Evolutionary conservation across 2,329 filamentous ascomycete genomes (phyloP).

Genomic region (Nemania serpens): DNA sequence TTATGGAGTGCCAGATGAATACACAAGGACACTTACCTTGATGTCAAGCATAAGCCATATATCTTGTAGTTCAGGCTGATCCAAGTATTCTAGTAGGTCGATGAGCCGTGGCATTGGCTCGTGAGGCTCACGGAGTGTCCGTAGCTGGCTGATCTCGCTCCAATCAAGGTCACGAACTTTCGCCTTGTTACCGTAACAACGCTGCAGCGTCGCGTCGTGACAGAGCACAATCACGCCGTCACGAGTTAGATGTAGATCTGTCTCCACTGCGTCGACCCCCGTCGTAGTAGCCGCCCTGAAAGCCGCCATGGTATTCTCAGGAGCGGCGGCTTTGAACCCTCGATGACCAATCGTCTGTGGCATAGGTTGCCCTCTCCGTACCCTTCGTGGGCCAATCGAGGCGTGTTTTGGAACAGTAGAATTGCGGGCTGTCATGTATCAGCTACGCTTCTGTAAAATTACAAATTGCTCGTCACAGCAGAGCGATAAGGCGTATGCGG

Average conservation of each 20-base stretch:
- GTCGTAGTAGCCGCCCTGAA: slow-evolving; percentile 72
- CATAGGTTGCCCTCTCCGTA: slow-evolving; percentile 35
- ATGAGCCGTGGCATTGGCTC: slow-evolving; percentile 73
- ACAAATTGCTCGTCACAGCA: not conserved
- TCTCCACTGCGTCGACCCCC: slow-evolving; percentile 82
- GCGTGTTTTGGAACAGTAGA: slow-evolving; percentile 3
- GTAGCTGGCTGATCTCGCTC: slow-evolving; percentile 54
- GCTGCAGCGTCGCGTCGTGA: slow-evolving; percentile 77
- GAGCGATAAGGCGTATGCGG: not conserved
- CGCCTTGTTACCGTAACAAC: slow-evolving; percentile 78
- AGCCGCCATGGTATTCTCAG: slow-evolving; percentile 85
- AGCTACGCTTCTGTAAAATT: not conserved
- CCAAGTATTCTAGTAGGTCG: slow-evolving; percentile 76
- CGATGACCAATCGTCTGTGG: slow-evolving; percentile 80
- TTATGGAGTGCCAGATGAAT: not conserved
- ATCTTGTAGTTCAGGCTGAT: slow-evolving; percentile 64
- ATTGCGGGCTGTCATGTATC: slow-evolving; percentile 6
- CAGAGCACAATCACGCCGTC: slow-evolving; percentile 86
- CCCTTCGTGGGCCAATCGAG: not conserved
- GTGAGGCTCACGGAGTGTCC: slow-evolving; percentile 69
- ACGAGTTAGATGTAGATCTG: slow-evolving; percentile 80
- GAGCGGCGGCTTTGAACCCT: slow-evolving; percentile 75
- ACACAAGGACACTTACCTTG: slow-evolving; percentile 62
- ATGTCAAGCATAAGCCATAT: slow-evolving; percentile 88
- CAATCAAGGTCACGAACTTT: slow-evolving; percentile 78